These are phyloP conservation scores for Coemansia sp. DNA, from an alignment of 192 early-diverging fungal genomes.

Conservation along the genomic window DNA sequence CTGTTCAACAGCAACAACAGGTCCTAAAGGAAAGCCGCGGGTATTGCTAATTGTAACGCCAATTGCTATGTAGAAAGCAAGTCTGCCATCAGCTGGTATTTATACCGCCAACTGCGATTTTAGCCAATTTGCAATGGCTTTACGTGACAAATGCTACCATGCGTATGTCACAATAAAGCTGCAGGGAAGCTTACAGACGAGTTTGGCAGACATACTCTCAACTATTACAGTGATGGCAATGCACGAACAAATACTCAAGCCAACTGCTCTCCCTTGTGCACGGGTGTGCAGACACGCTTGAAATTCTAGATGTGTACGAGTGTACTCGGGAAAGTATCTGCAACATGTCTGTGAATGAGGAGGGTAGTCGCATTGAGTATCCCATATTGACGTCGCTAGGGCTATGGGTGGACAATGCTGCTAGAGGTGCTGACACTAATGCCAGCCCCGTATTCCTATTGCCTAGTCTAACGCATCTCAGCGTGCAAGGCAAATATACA, in stretches of 20 bases:
- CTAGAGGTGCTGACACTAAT: no score
- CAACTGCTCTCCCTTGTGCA: no score
- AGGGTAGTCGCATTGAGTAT: not conserved
- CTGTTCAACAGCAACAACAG: slow-evolving; percentile 63
- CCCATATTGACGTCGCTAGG: not conserved
- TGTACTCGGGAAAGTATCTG: not conserved
- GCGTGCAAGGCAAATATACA: not conserved
- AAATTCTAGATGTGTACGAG: not conserved
- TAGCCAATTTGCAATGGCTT: not conserved
- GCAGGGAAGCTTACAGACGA: not conserved
- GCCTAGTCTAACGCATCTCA: not conserved
- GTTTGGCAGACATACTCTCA: not conserved
- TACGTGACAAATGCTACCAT: not conserved
- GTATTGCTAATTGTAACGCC: slow-evolving; percentile 31
- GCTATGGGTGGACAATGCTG: no score
- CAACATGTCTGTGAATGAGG: not conserved
- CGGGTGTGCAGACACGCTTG: no score
- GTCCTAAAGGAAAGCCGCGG: slow-evolving; percentile 67
- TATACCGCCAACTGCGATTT: not conserved
- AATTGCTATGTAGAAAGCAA: not conserved
- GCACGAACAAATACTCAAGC: no score
- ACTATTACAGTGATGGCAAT: not conserved
- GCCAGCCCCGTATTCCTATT: not conserved
- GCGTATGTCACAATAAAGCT: not conserved
- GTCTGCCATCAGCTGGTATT: not conserved